Base-by-base conservation (phyloP, 2,329 filamentous ascomycete genomes). In the Canariomyces notabilis region DNA sequence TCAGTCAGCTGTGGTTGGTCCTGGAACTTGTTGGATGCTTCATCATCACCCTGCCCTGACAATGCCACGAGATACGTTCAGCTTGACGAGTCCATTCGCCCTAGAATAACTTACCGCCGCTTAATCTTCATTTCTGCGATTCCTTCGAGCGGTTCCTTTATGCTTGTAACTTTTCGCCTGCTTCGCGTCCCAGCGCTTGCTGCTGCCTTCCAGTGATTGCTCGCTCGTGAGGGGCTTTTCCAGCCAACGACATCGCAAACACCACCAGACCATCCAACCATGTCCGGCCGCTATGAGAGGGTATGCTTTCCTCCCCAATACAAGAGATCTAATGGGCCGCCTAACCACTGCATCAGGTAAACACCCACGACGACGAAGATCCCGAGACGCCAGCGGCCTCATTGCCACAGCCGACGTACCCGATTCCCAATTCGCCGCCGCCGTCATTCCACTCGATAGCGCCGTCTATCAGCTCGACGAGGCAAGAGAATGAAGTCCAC, bases 371-470 rank as follows among this genome's bases (percentile, higher is more conserved):
- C 56, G 74, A 77, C 47, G 75, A 81, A 46, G 71, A 79, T 49
- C 57, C 61, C 50, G 60, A 66, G 46, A 63, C 60, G 41, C 65
- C 63, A 53, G 64, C 58, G 53, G 58, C 44, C 58, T 58, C 60
- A 59, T 57, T 59, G 58, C 63, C 61, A 52, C 56, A 55, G 46
- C 59, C 41, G 32, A 57, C 58, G 12, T 64, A 66, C 22, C 63
- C 66, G 34, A 64, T 74, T 52, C 77, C 79, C 32, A 75, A 70
- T 64, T 85, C 81, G 21, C 80, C 82, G 40, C 82, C 82, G 31
- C 91, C 91, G 2, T 96, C 91, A 1, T 97, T 96, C 67, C 88
- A 83, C 64, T 96, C 90, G 37, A 81, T 87, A 62, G 76, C 85
- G 23, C 89, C 89, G 2, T 90, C 87, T 29, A 77, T 76, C 23